Conservation (phyloP, 1,284 basidiomycete species). For the Malassezia brasiliensis region DNA sequence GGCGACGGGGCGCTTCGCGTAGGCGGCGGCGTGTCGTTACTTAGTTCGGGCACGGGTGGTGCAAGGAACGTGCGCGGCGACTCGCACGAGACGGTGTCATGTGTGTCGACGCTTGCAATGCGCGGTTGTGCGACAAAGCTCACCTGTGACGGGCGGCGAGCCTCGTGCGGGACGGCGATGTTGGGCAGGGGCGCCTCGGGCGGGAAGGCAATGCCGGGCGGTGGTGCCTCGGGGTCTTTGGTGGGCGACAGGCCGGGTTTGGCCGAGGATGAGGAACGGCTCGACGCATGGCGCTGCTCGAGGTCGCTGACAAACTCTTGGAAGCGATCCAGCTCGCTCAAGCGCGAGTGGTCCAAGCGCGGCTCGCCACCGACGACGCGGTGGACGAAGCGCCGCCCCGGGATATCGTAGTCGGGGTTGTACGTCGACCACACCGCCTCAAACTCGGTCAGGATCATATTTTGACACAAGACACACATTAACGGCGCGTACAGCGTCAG, state of each 20-base stretch:
- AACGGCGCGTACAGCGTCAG: slow-evolving; percentile 27
- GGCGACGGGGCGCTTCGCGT: too few species aligned
- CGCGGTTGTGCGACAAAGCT: too few species aligned
- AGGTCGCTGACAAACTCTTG: slow-evolving; percentile 4
- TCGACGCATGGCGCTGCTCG: slow-evolving; percentile 11
- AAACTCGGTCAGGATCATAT: slow-evolving; percentile 27
- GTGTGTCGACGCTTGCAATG: too few species aligned
- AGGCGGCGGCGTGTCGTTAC: too few species aligned
- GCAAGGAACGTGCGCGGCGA: not conserved
- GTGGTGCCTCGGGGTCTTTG: not conserved
- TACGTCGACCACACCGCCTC: slow-evolving; percentile 19
- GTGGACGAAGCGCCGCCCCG: slow-evolving; percentile 15
- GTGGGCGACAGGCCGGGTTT: not conserved
- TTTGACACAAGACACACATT: slow-evolving; percentile 32
- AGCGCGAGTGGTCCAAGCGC: not conserved
- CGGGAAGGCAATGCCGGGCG: too few species aligned
- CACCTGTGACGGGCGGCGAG: too few species aligned
- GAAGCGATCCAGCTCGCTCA: slow-evolving; percentile 9
- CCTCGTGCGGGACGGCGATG: too few species aligned
- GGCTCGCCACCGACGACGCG: slow-evolving; percentile 9
- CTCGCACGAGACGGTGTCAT: not conserved
- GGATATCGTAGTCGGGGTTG: slow-evolving; percentile 3
- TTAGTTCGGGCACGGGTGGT: too few species aligned
- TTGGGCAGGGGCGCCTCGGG: too few species aligned
- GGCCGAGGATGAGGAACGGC: not conserved